Base-by-base conservation (phyloP, 805 yeast genomes). In the Teunomyces panamensis region DNA sequence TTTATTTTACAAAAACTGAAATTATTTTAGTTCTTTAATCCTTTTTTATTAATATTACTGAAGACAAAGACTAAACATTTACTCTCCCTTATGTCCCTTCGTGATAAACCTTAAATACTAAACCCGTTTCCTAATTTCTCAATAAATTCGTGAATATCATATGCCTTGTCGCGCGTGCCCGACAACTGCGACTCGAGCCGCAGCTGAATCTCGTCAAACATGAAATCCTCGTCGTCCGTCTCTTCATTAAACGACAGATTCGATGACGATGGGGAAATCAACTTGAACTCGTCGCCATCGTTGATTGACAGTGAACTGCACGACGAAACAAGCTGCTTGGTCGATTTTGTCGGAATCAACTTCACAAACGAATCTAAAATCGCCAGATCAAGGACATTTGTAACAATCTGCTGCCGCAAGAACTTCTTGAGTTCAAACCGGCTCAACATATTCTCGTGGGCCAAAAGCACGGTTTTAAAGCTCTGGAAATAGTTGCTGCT, bases 121-220 rank as follows among this genome's bases (percentile, higher is more conserved):
- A 47, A 63, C 20, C 69, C 69, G 30, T 51, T 50, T 30, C 57
- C 67, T 44, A 65, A 37, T 32, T 54, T 55, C 13, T 39, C 35
- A n/a, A 64, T 46, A 46, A 67, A 63, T 43, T 51, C 54, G 29
- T 47, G 48, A 16, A 64, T 41, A 47, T 65, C 65, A 48, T 62
- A 66, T 30, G 61, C 53, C 48, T 61, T 57, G 39, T 58, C 59
- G 33, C 53, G 48, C 29, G 54, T 56, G 4, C 62, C 66, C n/a
- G 55, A 41, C 14, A 59, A 56, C 44, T 60, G 64, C 26, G 56
- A 49, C 44, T 57, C 64, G 39, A 62, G 44, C 14, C 50, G 54
- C 42, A 51, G 53, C 49, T 55, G 64, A 13, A 57, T 51, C 30
- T 50, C 59, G 27, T 60, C 68, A 46, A 64, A 65, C 27, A 61